Conservation (phyloP, 345 rosid genomes). For the Kernera saxatilis region DNA sequence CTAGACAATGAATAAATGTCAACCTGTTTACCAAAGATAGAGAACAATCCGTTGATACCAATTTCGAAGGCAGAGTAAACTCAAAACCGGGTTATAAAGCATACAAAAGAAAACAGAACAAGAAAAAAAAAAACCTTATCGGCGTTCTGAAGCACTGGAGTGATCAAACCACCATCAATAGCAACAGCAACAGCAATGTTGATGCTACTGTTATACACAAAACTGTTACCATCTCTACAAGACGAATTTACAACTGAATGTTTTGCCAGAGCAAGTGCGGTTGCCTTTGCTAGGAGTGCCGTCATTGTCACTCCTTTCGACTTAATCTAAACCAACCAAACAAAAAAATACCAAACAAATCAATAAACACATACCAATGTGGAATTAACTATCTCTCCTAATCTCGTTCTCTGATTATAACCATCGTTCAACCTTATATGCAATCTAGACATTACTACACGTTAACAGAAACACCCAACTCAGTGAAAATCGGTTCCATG, state of each 20-base stretch:
- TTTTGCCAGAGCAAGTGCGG: constrained; percentile 77
- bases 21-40: constrained; percentile 36
- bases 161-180: constrained; percentile 83
- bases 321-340: constrained; percentile 57
- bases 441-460: background rate
- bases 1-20: constrained; percentile 92
- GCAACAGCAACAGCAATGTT: constrained; percentile 98
- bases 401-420: background rate
- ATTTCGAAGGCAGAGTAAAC: background rate
- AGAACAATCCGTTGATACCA: background rate
- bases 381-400: background rate
- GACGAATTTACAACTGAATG: constrained; percentile 82
- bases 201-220: constrained; percentile 74
- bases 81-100: background rate
- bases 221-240: constrained; percentile 90
- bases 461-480: background rate
- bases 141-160: constrained; percentile 97
- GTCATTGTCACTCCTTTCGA: constrained; percentile 97
- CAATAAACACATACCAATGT: background rate
- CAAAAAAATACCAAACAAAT: background rate
- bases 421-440: background rate
- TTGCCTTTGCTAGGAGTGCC: constrained; percentile 91
- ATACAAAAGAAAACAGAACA: background rate
- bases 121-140: constrained; percentile 55
- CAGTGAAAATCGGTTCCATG: background rate